Evolutionary conservation across 2,329 filamentous ascomycete species (phyloP).

Genomic region (Colletotrichum sp.): DNA sequence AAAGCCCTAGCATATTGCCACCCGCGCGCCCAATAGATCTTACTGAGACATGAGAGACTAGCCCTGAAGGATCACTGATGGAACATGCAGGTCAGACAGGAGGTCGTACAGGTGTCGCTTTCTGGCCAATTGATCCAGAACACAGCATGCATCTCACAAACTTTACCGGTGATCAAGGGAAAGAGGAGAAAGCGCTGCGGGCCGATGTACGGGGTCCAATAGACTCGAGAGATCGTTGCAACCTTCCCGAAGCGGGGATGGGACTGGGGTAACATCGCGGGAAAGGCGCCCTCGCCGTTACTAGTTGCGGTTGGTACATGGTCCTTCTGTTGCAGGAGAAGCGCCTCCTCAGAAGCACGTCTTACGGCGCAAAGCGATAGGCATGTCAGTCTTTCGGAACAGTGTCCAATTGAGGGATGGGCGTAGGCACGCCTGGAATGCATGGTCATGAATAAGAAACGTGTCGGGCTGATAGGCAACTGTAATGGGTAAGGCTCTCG

Average conservation of each 20-base stretch:
- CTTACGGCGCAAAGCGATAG: not conserved
- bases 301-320: not conserved
- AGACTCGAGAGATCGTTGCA: not conserved
- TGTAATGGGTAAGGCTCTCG: not conserved
- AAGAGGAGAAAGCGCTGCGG: not conserved
- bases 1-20: not conserved
- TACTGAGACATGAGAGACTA: not conserved
- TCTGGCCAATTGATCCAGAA: not conserved
- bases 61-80: not conserved
- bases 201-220: not conserved
- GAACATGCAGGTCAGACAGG: constrained; percentile 7
- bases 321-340: not conserved
- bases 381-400: not conserved
- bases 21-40: not conserved
- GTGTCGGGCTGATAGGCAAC: not conserved
- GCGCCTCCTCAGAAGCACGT: not conserved
- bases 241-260: constrained; percentile 8
- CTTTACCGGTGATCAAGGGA: not conserved
- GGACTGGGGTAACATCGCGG: not conserved
- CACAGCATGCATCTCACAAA: not conserved
- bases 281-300: not conserved
- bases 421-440: not conserved
- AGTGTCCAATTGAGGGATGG: not conserved
- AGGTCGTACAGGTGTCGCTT: not conserved
- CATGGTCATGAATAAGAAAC: constrained; percentile 4